A percentile compares a stretch with the other conserved stretches of the same genome.
Conservation (phyloP, 2,329 filamentous ascomycete species). For the Cryphonectria radicalis region DNA sequence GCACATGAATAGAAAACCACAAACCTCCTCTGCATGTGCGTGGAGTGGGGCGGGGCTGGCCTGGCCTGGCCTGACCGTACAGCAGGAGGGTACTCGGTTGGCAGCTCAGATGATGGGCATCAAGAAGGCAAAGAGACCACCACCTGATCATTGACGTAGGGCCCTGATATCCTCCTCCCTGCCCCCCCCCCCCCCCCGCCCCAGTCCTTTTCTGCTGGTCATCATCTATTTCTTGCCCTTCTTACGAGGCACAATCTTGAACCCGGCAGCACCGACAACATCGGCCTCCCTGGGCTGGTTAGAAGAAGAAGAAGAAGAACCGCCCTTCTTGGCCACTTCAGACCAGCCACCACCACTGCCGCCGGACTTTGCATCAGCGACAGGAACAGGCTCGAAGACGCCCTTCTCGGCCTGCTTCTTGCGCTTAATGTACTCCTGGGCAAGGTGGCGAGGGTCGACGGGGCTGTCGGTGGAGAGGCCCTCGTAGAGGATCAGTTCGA, state of each 20-base stretch:
- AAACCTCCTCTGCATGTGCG: neutral
- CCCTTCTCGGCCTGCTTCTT: constrained; percentile 94
- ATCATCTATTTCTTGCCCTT: constrained; percentile 74
- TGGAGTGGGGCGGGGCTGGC: neutral
- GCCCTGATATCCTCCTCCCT: too few species aligned
- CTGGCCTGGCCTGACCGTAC: neutral
- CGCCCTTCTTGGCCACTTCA: constrained; percentile 94
- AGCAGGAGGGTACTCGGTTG: neutral
- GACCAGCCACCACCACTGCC: constrained; percentile 83
- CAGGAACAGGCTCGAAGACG: constrained; percentile 65
- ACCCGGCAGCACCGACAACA: constrained; percentile 56
- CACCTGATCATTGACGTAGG: neutral
- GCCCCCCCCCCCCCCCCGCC: too few species aligned
- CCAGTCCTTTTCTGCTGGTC: neutral
- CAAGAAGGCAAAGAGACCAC: neutral
- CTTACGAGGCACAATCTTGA: constrained; percentile 95
- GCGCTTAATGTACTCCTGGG: constrained; percentile 90
- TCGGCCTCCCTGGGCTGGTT: constrained; percentile 43
- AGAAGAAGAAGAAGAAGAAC: constrained; percentile 35
- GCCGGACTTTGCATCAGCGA: constrained; percentile 53
- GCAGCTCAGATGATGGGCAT: neutral
- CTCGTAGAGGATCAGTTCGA: constrained; percentile 78
- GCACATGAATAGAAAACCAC: neutral
- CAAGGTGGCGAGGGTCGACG: constrained; percentile 91
- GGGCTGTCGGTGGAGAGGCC: constrained; percentile 86